phyloP scores from a whole-genome alignment of 2,329 filamentous ascomycete species.

The Botrytis fabae region DNA sequence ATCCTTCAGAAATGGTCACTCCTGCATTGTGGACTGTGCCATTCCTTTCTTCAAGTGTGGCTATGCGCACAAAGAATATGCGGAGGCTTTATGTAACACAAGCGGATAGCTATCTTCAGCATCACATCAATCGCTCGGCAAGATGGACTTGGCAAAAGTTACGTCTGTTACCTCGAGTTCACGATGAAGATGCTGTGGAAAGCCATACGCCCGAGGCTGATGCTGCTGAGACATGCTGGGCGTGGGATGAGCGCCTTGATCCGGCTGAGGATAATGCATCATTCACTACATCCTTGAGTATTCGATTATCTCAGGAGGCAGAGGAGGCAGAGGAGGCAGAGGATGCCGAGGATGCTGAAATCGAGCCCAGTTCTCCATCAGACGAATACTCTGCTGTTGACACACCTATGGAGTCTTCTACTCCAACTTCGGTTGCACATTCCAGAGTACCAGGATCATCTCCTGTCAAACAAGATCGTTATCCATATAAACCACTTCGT shows the following conservation, averaged over 20 bases:
- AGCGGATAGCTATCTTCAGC: constrained; percentile 71
- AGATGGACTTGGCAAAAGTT: constrained; percentile 73
- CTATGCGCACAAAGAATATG: constrained; percentile 65
- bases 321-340: constrained; percentile 41
- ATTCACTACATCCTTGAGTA: constrained; percentile 47
- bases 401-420: constrained; percentile 35
- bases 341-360: constrained; percentile 30
- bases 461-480: constrained; percentile 35
- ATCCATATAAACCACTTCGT: constrained; percentile 50
- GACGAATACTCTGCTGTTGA: constrained; percentile 39
- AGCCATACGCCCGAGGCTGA: constrained; percentile 59
- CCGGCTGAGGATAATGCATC: background rate
- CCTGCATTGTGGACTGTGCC: constrained; percentile 69
- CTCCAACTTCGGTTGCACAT: constrained; percentile 33
- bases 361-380: constrained; percentile 35
- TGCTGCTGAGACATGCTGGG: constrained; percentile 66
- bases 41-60: constrained; percentile 68
- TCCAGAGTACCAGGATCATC: constrained; percentile 19
- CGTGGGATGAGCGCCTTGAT: constrained; percentile 52
- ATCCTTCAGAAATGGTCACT: constrained; percentile 70
- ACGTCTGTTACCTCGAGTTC: constrained; percentile 60
- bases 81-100: constrained; percentile 75
- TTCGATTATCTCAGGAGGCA: constrained; percentile 45
- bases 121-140: constrained; percentile 41
- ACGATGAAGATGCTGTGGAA: constrained; percentile 48